These are phyloP conservation scores for Hydnomerulius pinastri DNA, from an alignment of 768 basidiomycete genomes.

Conservation along the genomic window DNA sequence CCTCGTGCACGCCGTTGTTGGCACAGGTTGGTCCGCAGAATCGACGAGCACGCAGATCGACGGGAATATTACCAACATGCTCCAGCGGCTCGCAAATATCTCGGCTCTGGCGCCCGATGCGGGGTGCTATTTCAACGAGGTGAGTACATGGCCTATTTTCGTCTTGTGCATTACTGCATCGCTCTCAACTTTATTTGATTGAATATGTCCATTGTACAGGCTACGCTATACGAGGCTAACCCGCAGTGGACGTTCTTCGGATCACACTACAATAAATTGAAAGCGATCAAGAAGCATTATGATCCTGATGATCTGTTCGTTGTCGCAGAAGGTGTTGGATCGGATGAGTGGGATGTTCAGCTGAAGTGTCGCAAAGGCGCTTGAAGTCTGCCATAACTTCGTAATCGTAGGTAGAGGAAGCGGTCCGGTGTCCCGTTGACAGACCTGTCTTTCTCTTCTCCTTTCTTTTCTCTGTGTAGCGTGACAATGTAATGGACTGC, in stretches of 20 bases:
- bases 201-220: constrained; percentile 26
- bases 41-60: constrained; percentile 13
- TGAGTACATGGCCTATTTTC: no score
- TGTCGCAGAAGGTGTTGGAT: constrained; percentile 45
- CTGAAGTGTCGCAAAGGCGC: constrained; percentile 22
- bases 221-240: constrained; percentile 39
- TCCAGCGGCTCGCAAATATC: constrained; percentile 19
- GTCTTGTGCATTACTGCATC: no score
- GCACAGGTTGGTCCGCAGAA: constrained; percentile 18
- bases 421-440: no score
- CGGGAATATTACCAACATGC: constrained; percentile 3
- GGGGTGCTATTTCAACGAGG: constrained; percentile 50
- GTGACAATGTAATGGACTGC: no score
- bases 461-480: no score
- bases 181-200: neutral
- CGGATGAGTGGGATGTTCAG: constrained; percentile 44
- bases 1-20: constrained; percentile 29
- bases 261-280: constrained; percentile 38
- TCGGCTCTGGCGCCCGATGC: constrained; percentile 29
- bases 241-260: constrained; percentile 46
- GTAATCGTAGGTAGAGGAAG: no score
- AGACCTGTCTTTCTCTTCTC: no score
- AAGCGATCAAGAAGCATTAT: constrained; percentile 43
- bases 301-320: constrained; percentile 47
- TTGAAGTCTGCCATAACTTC: no score